A percentile compares a stretch with the other conserved stretches of the same genome.
phyloP scores from a whole-genome alignment of 306 rosid genomes.

The Astragalus membranaceus region DNA sequence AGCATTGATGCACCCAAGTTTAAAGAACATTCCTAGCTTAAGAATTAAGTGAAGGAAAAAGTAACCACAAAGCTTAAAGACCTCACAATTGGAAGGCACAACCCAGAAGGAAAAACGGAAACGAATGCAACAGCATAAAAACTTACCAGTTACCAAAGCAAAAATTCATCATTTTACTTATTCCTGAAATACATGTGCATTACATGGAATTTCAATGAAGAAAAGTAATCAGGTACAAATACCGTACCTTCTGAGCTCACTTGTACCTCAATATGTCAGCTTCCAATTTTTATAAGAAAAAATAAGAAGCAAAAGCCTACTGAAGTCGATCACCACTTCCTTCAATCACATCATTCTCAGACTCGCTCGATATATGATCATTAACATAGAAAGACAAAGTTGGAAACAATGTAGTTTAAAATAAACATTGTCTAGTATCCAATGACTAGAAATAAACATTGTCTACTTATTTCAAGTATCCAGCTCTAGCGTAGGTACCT shows the following conservation, averaged over 20 bases:
- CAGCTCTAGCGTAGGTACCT: slow-evolving; percentile 42
- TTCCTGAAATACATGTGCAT: slow-evolving; percentile 28
- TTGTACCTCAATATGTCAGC: slow-evolving; percentile 9
- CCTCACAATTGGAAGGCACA: neutral
- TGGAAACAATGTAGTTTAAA: slow-evolving; percentile 8
- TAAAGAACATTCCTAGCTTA: neutral
- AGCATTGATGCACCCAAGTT: neutral
- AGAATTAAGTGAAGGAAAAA: neutral
- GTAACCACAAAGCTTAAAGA: neutral
- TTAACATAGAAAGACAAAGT: slow-evolving; percentile 3
- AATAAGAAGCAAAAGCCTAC: neutral
- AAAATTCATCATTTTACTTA: slow-evolving; percentile 18
- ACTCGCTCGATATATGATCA: neutral
- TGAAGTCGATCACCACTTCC: slow-evolving; percentile 1
- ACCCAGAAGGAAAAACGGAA: neutral
- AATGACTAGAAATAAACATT: too few species aligned
- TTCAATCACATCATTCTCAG: slow-evolving; percentile 17
- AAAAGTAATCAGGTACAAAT: neutral
- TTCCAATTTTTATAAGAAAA: neutral
- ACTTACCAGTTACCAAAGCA: slow-evolving; percentile 9
- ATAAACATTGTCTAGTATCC: slow-evolving; percentile 1
- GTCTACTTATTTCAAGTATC: slow-evolving; percentile 13
- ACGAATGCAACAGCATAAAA: neutral
- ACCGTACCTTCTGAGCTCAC: slow-evolving; percentile 26
- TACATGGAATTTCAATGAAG: neutral